Evolutionary conservation across 1,284 basidiomycete genomes (phyloP).

Genomic region (Pseudozyma flocculosa): DNA sequence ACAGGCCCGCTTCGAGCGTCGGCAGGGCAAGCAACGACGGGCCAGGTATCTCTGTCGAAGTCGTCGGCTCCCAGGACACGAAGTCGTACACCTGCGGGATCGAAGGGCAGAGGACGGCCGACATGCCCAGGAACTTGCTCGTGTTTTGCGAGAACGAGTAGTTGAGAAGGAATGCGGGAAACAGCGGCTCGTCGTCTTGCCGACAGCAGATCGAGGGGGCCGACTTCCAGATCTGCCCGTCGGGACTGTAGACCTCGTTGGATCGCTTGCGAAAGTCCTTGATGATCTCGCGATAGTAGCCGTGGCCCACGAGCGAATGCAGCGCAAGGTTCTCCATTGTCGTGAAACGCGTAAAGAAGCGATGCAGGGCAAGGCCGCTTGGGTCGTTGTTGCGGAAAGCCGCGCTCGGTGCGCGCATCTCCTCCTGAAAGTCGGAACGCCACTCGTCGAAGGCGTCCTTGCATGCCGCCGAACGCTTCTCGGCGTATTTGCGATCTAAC

Average conservation of each 20-base stretch:
- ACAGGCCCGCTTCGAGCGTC: conserved; percentile 23
- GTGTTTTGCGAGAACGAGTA: conserved; percentile 24
- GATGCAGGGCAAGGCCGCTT: conserved; percentile 26
- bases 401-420: conserved; percentile 29
- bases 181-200: conserved; percentile 21
- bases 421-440: conserved; percentile 32
- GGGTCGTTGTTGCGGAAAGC: conserved; percentile 19
- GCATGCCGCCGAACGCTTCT: conserved; percentile 17
- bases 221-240: conserved; percentile 20
- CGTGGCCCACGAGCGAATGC: conserved; percentile 18
- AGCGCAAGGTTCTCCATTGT: conserved; percentile 24
- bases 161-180: conserved; percentile 30
- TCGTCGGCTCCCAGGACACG: conserved; percentile 21
- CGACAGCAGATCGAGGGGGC: conserved; percentile 19
- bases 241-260: conserved; percentile 15
- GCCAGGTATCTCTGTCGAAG: conserved; percentile 25
- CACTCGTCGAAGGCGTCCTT: conserved; percentile 29
- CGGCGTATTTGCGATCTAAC: conserved; percentile 16
- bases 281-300: conserved; percentile 30
- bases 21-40: conserved; percentile 25
- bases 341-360: conserved; percentile 28
- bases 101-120: conserved; percentile 21
- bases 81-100: conserved; percentile 32
- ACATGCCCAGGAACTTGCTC: conserved; percentile 19
- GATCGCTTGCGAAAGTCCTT: conserved; percentile 25